A percentile compares a stretch with the other conserved stretches of the same genome.
Conservation (phyloP, 768 basidiomycete genomes). For the Trametes cinnabarina region DNA sequence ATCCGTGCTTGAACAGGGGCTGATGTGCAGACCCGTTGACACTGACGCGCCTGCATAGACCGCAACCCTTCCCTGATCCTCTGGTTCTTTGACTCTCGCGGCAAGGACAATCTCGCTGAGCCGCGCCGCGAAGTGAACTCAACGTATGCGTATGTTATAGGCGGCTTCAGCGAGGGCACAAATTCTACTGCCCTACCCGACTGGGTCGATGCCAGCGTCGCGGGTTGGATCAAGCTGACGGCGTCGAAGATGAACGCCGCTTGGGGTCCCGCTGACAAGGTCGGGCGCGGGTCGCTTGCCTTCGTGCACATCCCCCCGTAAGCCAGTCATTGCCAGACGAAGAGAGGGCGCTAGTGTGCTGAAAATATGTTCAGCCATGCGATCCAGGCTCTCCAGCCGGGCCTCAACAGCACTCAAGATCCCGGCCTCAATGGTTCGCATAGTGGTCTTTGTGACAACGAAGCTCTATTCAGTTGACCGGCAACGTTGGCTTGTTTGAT, state of each 20-base stretch:
- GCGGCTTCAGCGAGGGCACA: conserved; percentile 48
- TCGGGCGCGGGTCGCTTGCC: conserved; percentile 51
- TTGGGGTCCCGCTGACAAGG: conserved; percentile 53
- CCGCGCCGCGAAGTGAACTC: neutral
- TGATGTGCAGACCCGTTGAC: neutral
- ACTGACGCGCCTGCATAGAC: conserved; percentile 34
- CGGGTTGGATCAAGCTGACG: conserved; percentile 57
- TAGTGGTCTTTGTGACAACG: too few relatives aligned
- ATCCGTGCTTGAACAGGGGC: neutral
- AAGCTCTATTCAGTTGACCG: too few relatives aligned
- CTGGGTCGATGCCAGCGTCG: conserved; percentile 67
- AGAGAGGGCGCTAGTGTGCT: too few relatives aligned
- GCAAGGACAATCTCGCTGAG: conserved; percentile 30
- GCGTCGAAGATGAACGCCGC: conserved; percentile 49
- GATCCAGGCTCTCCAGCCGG: conserved; percentile 36
- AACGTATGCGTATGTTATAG: conserved; percentile 24
- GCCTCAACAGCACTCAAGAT: conserved; percentile 38
- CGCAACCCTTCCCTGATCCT: conserved; percentile 52
- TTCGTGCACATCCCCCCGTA: conserved; percentile 82
- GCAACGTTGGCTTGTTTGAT: neutral
- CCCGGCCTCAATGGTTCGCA: conserved; percentile 43
- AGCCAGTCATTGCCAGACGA: too few relatives aligned
- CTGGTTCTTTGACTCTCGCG: conserved; percentile 81
- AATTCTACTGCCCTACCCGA: conserved; percentile 51
- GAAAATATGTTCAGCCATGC: conserved; percentile 24